Percentiles rank a stretch among this genome's conserved stretches.
These are phyloP conservation scores for Xylaria palmicola DNA, from an alignment of 495 filamentous ascomycete genomes.

Conservation along the genomic window DNA sequence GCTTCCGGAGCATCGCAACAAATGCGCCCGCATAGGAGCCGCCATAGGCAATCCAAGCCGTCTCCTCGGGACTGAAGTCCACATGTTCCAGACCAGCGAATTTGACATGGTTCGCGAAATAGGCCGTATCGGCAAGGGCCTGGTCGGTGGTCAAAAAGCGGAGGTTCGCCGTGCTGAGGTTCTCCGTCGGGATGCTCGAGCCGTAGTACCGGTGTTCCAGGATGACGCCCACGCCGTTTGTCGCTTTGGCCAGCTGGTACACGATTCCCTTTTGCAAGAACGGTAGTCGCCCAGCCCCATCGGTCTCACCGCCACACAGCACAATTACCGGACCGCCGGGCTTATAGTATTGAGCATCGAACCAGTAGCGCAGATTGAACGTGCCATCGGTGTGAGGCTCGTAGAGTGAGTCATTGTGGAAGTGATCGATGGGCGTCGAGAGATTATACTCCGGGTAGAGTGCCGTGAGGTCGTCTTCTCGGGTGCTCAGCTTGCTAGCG, in stretches of 20 bases:
- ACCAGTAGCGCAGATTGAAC: slow-evolving; percentile 71
- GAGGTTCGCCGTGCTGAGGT: slow-evolving; percentile 63
- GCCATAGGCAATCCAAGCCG: slow-evolving; percentile 69
- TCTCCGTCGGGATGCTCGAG: slow-evolving; percentile 53
- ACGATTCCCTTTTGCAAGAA: slow-evolving; percentile 71
- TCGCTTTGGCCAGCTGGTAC: slow-evolving; percentile 59
- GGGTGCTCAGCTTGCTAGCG: slow-evolving; percentile 12
- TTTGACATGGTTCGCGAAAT: slow-evolving; percentile 65
- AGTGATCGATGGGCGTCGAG: slow-evolving; percentile 70
- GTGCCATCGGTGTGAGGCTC: slow-evolving; percentile 62
- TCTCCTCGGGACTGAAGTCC: slow-evolving; percentile 56
- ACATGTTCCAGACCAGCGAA: slow-evolving; percentile 63
- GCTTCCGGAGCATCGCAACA: slow-evolving; percentile 64
- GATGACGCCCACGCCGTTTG: slow-evolving; percentile 68
- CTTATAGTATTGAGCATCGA: slow-evolving; percentile 65
- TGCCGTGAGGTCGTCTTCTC: slow-evolving; percentile 39
- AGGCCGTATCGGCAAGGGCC: slow-evolving; percentile 67
- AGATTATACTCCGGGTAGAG: slow-evolving; percentile 61
- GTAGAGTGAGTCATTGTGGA: slow-evolving; percentile 67
- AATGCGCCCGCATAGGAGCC: slow-evolving; percentile 74
- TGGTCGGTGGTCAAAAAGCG: slow-evolving; percentile 77
- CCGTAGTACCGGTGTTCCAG: slow-evolving; percentile 78
- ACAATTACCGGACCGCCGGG: slow-evolving; percentile 72
- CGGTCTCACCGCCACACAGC: slow-evolving; percentile 64
- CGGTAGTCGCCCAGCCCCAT: slow-evolving; percentile 53